Evolutionary conservation across 208 protist genomes (phyloP).

Genomic region (Tetramitus jugosus): DNA sequence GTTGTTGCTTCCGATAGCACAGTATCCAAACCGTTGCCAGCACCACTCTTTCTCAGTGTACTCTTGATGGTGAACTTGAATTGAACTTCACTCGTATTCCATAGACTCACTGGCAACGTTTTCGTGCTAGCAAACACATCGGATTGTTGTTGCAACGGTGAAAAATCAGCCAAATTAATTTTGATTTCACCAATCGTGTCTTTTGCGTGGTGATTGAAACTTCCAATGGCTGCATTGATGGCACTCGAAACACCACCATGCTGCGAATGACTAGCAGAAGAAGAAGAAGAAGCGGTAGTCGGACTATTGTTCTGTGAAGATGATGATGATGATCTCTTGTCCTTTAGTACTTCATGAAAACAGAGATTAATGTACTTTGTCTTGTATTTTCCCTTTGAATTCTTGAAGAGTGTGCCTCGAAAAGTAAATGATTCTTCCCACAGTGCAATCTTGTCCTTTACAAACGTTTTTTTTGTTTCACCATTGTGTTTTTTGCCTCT

Average conservation of each 20-base stretch:
- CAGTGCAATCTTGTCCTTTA: slow-evolving; percentile 8
- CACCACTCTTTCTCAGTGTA: background rate
- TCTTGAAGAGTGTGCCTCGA: slow-evolving; percentile 8
- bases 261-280: too few relatives aligned
- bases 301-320: too few relatives aligned
- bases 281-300: too few relatives aligned
- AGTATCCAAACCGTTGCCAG: background rate
- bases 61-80: background rate
- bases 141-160: background rate
- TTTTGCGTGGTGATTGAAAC: too few relatives aligned
- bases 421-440: slow-evolving; percentile 18
- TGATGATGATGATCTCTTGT: background rate
- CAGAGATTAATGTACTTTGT: slow-evolving; percentile 4
- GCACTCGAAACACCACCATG: too few relatives aligned
- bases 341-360: background rate
- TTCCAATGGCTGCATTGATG: too few relatives aligned
- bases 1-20: background rate
- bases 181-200: background rate
- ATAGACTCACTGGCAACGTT: background rate
- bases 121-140: background rate
- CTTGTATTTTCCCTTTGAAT: slow-evolving; percentile 13
- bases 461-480: slow-evolving; percentile 22
- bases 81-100: background rate
- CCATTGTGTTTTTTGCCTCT: slow-evolving; percentile 19
- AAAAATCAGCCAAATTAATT: slow-evolving; percentile 11